Conservation (phyloP, 192 early-diverging fungal species). For the Coemansia sp. region DNA sequence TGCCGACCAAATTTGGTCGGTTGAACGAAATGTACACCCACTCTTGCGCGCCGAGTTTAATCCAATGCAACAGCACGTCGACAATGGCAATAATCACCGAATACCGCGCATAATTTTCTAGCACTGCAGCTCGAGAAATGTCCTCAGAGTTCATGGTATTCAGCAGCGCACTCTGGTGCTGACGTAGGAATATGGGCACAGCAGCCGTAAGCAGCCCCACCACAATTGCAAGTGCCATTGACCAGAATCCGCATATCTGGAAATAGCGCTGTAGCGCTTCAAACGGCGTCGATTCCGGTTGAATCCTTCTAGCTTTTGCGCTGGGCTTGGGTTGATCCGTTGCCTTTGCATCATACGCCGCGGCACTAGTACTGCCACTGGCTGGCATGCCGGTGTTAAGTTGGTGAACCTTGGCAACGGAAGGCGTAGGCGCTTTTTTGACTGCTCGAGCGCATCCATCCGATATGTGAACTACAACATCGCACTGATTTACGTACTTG, state of each 20-base stretch:
- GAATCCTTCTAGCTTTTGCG: background rate
- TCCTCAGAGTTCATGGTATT: background rate
- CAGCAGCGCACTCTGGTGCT: slow-evolving; percentile 5
- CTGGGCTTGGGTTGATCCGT: background rate
- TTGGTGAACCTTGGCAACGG: background rate
- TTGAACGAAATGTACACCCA: slow-evolving; percentile 15
- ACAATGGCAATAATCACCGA: background rate
- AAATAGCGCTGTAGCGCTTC: slow-evolving; percentile 3
- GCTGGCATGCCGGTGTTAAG: background rate
- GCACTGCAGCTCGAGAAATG: background rate
- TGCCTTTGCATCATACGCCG: background rate
- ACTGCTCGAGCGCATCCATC: slow-evolving; percentile 15
- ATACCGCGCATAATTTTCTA: background rate
- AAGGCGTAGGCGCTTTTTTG: background rate
- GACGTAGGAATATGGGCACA: slow-evolving; percentile 11
- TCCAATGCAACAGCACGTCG: slow-evolving; percentile 12
- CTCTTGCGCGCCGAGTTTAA: slow-evolving; percentile 6
- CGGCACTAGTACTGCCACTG: background rate
- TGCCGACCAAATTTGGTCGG: slow-evolving; percentile 13
- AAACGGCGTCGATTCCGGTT: background rate
- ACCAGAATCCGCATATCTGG: slow-evolving; percentile 9
- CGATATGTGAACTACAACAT: slow-evolving; percentile 42
- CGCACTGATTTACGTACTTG: slow-evolving; percentile 44
- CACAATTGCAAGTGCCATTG: slow-evolving; percentile 2
- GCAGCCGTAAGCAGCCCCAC: slow-evolving; percentile 15